A percentile compares a stretch with the other conserved stretches of the same genome.
Evolutionary conservation across 1,139 yeast genomes (phyloP).

Genomic region (Lodderomyces orthopsilosis): DNA sequence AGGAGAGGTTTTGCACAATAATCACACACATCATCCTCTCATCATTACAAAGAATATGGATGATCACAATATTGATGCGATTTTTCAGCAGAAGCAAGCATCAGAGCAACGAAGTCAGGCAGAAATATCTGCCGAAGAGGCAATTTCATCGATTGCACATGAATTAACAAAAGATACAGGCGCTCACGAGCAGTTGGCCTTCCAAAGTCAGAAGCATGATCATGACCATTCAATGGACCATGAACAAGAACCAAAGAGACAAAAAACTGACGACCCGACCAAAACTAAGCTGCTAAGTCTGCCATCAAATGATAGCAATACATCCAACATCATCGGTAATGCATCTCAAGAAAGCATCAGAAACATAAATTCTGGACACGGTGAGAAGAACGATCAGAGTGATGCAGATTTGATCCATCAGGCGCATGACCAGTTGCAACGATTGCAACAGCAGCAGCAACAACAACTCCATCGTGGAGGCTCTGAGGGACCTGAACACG

Average conservation of each 20-base stretch:
- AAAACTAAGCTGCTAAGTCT: neutral
- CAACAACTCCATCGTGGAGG: constrained; percentile 10
- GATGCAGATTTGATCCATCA: constrained; percentile 2
- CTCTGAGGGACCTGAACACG: neutral
- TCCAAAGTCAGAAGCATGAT: neutral
- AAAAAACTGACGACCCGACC: neutral
- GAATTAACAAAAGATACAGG: constrained; percentile 2
- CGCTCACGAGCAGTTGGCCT: neutral
- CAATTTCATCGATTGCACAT: constrained; percentile 4
- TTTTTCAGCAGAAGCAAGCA: constrained; percentile 2
- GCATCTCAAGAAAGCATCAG: neutral
- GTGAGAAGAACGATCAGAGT: neutral
- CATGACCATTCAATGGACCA: neutral
- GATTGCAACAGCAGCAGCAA: constrained; percentile 26
- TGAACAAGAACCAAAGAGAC: neutral
- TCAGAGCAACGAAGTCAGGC: neutral
- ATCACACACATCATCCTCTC: neutral
- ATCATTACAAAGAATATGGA: constrained; percentile 1
- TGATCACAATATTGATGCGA: constrained; percentile 2
- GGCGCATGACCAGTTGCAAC: constrained; percentile 4
- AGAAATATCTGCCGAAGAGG: constrained; percentile 2
- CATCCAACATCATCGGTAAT: neutral
- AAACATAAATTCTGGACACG: neutral
- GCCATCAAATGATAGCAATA: neutral
- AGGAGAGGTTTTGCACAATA: too few relatives aligned